Conservation (phyloP, 352 stramenopile species). For the Globisporangium canariense region DNA sequence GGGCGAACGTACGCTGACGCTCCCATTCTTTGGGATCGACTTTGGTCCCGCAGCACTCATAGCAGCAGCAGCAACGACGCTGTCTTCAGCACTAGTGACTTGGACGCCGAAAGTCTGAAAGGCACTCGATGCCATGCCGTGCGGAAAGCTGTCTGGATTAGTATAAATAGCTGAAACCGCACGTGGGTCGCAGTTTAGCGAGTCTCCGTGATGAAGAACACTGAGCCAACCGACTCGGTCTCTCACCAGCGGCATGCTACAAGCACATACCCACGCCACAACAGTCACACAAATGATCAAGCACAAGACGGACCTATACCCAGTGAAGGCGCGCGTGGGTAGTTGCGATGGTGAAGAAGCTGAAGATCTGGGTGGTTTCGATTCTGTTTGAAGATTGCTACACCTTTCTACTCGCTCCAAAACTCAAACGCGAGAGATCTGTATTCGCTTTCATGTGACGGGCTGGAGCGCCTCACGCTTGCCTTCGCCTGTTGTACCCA, state of each 20-base stretch:
- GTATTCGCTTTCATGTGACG: neutral
- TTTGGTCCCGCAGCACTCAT: slow-evolving; percentile 65
- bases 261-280: neutral
- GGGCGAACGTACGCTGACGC: slow-evolving; percentile 27
- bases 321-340: neutral
- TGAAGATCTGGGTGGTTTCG: neutral
- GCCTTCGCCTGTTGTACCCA: neutral
- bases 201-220: neutral
- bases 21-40: slow-evolving; percentile 34
- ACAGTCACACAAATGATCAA: neutral
- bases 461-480: neutral
- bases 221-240: too few relatives aligned
- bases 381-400: slow-evolving; percentile 1
- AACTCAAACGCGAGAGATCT: neutral
- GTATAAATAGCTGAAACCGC: neutral
- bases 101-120: neutral
- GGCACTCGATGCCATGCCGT: neutral
- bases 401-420: neutral
- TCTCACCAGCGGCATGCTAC: too few relatives aligned
- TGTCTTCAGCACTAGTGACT: neutral
- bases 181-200: neutral
- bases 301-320: neutral
- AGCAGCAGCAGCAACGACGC: neutral
- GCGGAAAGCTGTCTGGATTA: neutral
- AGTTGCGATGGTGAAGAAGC: neutral